phyloP scores from a whole-genome alignment of 2,329 filamentous ascomycete species.

The Venturia nashicola region DNA sequence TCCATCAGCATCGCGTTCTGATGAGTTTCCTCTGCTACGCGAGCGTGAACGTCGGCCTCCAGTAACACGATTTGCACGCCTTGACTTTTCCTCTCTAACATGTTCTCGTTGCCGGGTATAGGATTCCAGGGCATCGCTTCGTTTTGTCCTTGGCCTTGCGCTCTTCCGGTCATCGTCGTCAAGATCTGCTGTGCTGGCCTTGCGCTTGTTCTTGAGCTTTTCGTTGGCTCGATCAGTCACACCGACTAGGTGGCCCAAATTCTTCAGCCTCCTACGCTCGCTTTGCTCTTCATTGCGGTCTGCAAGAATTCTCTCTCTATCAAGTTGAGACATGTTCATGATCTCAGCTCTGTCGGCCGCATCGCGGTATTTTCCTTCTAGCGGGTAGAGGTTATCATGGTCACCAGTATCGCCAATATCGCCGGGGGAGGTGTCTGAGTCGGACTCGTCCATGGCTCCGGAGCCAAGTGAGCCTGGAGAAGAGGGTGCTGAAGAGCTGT shows the following conservation, averaged over 20 bases:
- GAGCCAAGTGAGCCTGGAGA: slow-evolving; percentile 67
- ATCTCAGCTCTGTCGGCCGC: slow-evolving; percentile 48
- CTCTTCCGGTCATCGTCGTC: slow-evolving; percentile 68
- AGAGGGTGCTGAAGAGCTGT: slow-evolving; percentile 56
- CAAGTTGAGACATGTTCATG: slow-evolving; percentile 75
- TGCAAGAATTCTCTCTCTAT: slow-evolving; percentile 80
- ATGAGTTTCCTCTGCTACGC: slow-evolving; percentile 16
- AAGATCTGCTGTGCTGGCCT: slow-evolving; percentile 64
- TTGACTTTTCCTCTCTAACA: slow-evolving; percentile 41
- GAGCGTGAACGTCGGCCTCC: slow-evolving; percentile 28
- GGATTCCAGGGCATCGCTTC: slow-evolving; percentile 63
- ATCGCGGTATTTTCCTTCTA: slow-evolving; percentile 69
- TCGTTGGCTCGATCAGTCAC: slow-evolving; percentile 35
- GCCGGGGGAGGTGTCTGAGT: slow-evolving; percentile 36
- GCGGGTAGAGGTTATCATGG: slow-evolving; percentile 59
- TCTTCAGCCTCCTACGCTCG: slow-evolving; percentile 68
- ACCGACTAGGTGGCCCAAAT: slow-evolving; percentile 59
- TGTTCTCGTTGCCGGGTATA: slow-evolving; percentile 51
- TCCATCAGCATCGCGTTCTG: slow-evolving; percentile 45
- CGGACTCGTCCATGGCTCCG: slow-evolving; percentile 73
- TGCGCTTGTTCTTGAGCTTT: slow-evolving; percentile 46
- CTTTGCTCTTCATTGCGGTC: slow-evolving; percentile 77
- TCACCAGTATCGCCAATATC: slow-evolving; percentile 41
- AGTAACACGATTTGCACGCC: slow-evolving; percentile 34
- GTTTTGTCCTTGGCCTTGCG: slow-evolving; percentile 38